These are phyloP conservation scores for Galerina marginata DNA, from an alignment of 768 basidiomycete species.

Conservation along the genomic window DNA sequence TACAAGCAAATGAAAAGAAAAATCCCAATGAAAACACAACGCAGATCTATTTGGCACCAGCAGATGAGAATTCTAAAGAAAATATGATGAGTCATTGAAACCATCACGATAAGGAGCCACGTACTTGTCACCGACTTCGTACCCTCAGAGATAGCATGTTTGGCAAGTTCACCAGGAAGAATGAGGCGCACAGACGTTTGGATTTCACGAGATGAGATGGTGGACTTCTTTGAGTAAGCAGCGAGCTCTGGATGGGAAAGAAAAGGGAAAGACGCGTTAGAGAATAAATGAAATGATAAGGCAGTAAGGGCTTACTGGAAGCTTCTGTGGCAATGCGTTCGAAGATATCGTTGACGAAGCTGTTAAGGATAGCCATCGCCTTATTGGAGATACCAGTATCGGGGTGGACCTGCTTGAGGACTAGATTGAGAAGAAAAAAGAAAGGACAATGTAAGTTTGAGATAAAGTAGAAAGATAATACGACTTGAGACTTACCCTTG, in stretches of 20 bases:
- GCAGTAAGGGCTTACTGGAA: conserved; percentile 61
- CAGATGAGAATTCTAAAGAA: conserved; percentile 59
- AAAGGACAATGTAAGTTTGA: conserved; percentile 12
- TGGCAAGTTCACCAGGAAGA: conserved; percentile 95
- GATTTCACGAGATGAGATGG: conserved; percentile 98
- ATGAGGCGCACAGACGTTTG: conserved; percentile 96
- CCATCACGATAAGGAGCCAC: conserved; percentile 22
- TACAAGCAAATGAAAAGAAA: conserved; percentile 26
- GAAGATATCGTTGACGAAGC: conserved; percentile 94
- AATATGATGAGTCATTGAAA: conserved; percentile 5
- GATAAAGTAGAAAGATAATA: conserved; percentile 28
- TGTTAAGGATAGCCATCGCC: conserved; percentile 91
- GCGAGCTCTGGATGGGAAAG: conserved; percentile 73
- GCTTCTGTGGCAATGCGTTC: conserved; percentile 91
- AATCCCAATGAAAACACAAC: neutral
- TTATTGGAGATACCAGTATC: conserved; percentile 99
- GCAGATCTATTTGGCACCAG: conserved; percentile 54
- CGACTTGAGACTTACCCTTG: conserved; percentile 57
- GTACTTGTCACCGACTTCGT: conserved; percentile 61
- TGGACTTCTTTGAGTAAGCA: conserved; percentile 98
- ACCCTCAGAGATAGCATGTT: conserved; percentile 98
- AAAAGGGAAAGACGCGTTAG: conserved; percentile 13
- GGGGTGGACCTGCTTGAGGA: conserved; percentile 96
- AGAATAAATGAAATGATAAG: neutral
- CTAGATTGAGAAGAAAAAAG: conserved; percentile 40